Evolutionary conservation across 805 yeast species (phyloP).

Genomic region (Cyberlindnera bimundalis): DNA sequence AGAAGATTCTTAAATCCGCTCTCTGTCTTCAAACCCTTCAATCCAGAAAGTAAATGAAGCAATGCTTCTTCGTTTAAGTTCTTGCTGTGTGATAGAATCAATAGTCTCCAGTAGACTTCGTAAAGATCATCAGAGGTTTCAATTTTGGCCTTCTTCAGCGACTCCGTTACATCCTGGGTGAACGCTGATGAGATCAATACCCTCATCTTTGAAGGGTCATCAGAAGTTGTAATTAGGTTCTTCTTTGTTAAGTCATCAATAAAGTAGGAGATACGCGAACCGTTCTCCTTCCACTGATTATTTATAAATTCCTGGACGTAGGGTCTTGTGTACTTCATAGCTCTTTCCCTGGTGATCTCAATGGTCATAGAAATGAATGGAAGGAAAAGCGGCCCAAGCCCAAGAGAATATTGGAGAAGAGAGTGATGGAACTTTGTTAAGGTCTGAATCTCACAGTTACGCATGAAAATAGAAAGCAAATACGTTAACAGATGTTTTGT

Average conservation of each 20-base stretch:
- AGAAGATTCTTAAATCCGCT: conserved; percentile 17
- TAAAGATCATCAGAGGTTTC: conserved; percentile 23
- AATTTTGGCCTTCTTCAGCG: conserved; percentile 7
- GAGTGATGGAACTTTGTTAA: conserved; percentile 45
- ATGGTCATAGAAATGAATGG: conserved; percentile 46
- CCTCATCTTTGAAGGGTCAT: conserved; percentile 14
- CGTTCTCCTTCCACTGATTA: conserved; percentile 35
- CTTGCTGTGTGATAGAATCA: conserved; percentile 38
- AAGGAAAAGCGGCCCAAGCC: conserved; percentile 36
- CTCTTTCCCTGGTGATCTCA: conserved; percentile 41
- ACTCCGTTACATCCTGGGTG: conserved; percentile 7
- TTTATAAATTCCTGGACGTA: conserved; percentile 49
- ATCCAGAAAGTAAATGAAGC: conserved; percentile 1
- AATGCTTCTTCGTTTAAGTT: conserved; percentile 23
- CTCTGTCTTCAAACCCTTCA: conserved; percentile 1
- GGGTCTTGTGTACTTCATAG: conserved; percentile 40
- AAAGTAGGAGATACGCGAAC: conserved; percentile 40
- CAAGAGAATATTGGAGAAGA: conserved; percentile 39
- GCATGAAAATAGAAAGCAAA: conserved; percentile 45
- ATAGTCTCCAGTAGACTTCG: conserved; percentile 51
- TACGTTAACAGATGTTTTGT: conserved; percentile 34
- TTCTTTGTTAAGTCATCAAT: conserved; percentile 35
- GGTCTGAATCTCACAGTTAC: conserved; percentile 50
- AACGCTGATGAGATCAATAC: conserved; percentile 20
- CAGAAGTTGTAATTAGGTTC: conserved; percentile 19